Evolutionary conservation across 139 green algal species (phyloP), one percentile per base, ranked within the genome.

Genomic region (Chlorella sp.): DNA sequence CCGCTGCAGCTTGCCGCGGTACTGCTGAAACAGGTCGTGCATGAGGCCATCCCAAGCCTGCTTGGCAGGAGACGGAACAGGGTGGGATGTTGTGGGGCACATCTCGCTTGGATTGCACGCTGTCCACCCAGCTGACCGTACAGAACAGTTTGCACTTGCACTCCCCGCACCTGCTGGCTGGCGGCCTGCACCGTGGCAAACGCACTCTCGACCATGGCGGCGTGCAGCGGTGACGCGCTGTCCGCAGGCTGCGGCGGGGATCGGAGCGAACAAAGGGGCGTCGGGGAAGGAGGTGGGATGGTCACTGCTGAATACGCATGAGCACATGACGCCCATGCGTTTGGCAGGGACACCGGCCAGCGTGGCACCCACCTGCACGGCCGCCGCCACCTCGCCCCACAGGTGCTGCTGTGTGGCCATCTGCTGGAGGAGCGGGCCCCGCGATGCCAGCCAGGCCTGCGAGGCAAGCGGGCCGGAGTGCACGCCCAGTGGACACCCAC

Each of bases 361-460:
- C 67, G 3, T 24, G 2, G 19, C 1, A 0, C 73, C 1, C 44
- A 80, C 73, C 73, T 65, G 46, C 56, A 89, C 86, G 41, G 84
- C 83, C 20, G 85, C 86, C 38, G 94, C 54, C 8, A 92, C 84
- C 17, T 92, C 87, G 76, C 88, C 84, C 88, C 90, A 94, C 54
- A 95, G 81, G 62, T 93, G 87, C 34, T 89, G 77, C 79, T 94
- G 82, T 14, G 89, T 76, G 14, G 90, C 89, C 34, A 87, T 78
- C 13, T 89, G 48, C 68, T 87, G 79, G 85, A 96, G 86, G 58
- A 90, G 48, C 8, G 82, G 87, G 5, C 85, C 89, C 51, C 94
- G 91, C 44, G 89, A 80, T 7, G 88, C 88, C 81, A 96, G 70
- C 91, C 91, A 95, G 1, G 88, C 79, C 89, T 97, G 93, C 80